Conservation (phyloP, 805 yeast genomes). For the Saccharomycopsis schoenii region DNA sequence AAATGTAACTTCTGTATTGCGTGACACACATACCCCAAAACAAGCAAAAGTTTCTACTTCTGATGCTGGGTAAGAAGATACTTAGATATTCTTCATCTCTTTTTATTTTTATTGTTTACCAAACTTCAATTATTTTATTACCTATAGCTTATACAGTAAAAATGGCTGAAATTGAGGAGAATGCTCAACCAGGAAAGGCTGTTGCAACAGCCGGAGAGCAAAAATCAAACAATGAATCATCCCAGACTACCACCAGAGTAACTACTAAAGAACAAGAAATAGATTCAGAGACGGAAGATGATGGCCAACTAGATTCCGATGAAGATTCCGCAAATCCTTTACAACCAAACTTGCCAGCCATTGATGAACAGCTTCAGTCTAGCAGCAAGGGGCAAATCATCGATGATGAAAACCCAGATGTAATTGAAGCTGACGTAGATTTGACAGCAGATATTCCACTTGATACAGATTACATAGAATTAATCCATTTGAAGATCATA, state of each 20-base stretch:
- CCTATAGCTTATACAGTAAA: too few relatives aligned
- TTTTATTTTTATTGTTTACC: too few relatives aligned
- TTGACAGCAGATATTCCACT: slow-evolving; percentile 45
- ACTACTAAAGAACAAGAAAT: not conserved
- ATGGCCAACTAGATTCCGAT: slow-evolving; percentile 6
- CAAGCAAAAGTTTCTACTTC: too few relatives aligned
- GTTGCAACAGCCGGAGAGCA: too few relatives aligned
- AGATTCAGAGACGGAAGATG: not conserved
- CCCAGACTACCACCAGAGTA: too few relatives aligned
- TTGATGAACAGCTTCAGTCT: too few relatives aligned
- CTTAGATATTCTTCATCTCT: too few relatives aligned
- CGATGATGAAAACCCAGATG: slow-evolving; percentile 34
- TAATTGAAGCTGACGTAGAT: slow-evolving; percentile 60
- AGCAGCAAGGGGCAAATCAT: slow-evolving; percentile 20
- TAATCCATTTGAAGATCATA: slow-evolving; percentile 60
- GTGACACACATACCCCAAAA: not conserved
- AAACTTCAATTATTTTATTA: too few relatives aligned
- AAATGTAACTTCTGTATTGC: not conserved
- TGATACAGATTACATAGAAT: slow-evolving; percentile 52
- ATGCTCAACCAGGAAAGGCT: too few relatives aligned
- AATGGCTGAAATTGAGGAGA: too few relatives aligned
- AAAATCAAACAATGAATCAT: too few relatives aligned
- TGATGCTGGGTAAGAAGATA: too few relatives aligned
- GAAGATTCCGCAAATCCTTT: slow-evolving; percentile 1
- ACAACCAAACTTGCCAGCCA: not conserved